Percentiles rank a stretch among this genome's conserved stretches.
Conservation (phyloP, 257 asterid genomes). For the Buddleja alternifolia region DNA sequence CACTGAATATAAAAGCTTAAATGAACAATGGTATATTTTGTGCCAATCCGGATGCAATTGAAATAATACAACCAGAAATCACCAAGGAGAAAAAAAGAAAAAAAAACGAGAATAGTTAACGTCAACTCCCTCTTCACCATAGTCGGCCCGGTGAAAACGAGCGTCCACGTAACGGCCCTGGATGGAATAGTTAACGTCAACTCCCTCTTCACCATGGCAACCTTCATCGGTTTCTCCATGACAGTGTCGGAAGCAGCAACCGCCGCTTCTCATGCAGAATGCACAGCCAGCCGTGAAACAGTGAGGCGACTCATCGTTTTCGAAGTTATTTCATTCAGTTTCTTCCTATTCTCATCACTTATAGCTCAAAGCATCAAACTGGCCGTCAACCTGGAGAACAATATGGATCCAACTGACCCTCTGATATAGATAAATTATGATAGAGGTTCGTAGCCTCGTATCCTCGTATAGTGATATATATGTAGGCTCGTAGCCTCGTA, state of each 20-base stretch:
- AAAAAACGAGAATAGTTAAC: too few relatives aligned
- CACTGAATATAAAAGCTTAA: too few relatives aligned
- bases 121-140: too few relatives aligned
- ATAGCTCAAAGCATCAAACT: constrained; percentile 38
- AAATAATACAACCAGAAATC: too few relatives aligned
- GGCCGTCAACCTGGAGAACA: constrained; percentile 33
- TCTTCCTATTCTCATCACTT: constrained; percentile 43
- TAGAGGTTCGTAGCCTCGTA: too few relatives aligned
- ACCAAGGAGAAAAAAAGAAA: too few relatives aligned
- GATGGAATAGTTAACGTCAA: constrained; percentile 44
- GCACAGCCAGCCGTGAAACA: constrained; percentile 21
- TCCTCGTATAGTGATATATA: too few relatives aligned
- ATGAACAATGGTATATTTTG: too few relatives aligned
- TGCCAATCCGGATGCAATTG: too few relatives aligned
- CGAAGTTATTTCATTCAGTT: constrained; percentile 41
- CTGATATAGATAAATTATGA: too few relatives aligned
- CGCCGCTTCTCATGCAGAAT: constrained; percentile 19
- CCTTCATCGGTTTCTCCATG: constrained; percentile 40
- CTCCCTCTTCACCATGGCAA: constrained; percentile 45
- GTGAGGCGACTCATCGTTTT: constrained; percentile 31
- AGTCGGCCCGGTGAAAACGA: constrained; percentile 20
- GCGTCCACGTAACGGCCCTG: constrained; percentile 41
- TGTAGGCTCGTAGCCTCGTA: too few relatives aligned
- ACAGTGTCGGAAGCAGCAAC: constrained; percentile 24
- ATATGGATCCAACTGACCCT: constrained; percentile 25